These are phyloP conservation scores for Hypomontagnella submonticulosa DNA, from an alignment of 495 filamentous ascomycete species.

Conservation along the genomic window DNA sequence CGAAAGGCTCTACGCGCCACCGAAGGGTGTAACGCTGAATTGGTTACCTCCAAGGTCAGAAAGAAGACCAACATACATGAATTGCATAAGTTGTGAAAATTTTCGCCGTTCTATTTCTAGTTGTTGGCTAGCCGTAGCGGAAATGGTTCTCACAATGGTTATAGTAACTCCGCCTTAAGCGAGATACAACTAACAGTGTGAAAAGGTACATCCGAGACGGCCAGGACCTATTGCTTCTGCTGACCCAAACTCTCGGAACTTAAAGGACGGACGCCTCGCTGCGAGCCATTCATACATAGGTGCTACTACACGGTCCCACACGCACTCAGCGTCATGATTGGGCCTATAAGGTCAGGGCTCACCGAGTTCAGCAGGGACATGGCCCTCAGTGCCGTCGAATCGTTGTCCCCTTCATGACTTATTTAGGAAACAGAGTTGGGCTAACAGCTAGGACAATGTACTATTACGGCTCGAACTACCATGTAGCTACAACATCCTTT, in stretches of 20 bases:
- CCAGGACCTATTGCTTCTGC: conserved; percentile 9
- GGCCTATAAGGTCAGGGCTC: neutral
- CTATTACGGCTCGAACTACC: conserved; percentile 6
- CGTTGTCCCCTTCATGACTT: conserved; percentile 9
- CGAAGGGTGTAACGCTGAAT: conserved; percentile 1
- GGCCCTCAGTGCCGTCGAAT: conserved; percentile 16
- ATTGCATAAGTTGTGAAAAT: neutral
- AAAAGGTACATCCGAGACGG: conserved; percentile 18
- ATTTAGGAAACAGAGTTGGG: conserved; percentile 27
- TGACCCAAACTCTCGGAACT: conserved; percentile 18
- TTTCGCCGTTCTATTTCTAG: neutral
- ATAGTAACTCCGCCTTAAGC: conserved; percentile 1
- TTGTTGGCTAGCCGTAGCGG: neutral
- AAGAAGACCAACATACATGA: neutral
- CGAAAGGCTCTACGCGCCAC: neutral
- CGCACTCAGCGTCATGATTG: conserved; percentile 18
- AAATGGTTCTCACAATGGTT: neutral
- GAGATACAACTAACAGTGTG: conserved; percentile 25
- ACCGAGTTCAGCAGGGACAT: conserved; percentile 8
- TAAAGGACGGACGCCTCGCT: conserved; percentile 16
- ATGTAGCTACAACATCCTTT: conserved; percentile 1
- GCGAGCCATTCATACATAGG: conserved; percentile 4
- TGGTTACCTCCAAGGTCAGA: conserved; percentile 3
- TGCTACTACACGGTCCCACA: conserved; percentile 17
- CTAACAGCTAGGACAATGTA: conserved; percentile 3